Percentiles rank a stretch among this genome's conserved stretches.
These are phyloP conservation scores for Juncus inflexus DNA, from an alignment of 176 grass and related monocot species.

Conservation along the genomic window DNA sequence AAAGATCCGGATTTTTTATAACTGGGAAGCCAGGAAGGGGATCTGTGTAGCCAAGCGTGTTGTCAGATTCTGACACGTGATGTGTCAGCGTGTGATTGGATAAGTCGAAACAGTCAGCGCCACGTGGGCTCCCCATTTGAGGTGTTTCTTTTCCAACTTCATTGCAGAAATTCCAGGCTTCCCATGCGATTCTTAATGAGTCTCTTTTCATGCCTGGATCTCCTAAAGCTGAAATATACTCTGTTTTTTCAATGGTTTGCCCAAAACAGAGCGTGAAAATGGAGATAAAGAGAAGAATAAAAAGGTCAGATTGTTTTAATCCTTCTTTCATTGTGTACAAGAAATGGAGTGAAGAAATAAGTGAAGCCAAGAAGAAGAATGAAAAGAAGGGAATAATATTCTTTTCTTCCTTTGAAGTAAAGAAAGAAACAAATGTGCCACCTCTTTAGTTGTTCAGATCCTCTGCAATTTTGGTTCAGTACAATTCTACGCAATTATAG, in stretches of 20 bases:
- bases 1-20: constrained; percentile 50
- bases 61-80: constrained; percentile 55
- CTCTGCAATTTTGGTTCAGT: no score
- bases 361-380: no score
- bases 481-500: no score
- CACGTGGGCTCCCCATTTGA: constrained; percentile 78
- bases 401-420: no score
- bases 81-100: constrained; percentile 40
- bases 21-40: constrained; percentile 16
- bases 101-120: constrained; percentile 87
- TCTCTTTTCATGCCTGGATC: constrained; percentile 82
- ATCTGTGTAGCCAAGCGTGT: constrained; percentile 38
- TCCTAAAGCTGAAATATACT: constrained; percentile 58
- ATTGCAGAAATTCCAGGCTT: constrained; percentile 97
- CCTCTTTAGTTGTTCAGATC: no score
- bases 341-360: no score
- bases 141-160: constrained; percentile 80
- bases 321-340: no score
- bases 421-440: no score
- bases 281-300: no score
- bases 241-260: not conserved
- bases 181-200: constrained; percentile 71
- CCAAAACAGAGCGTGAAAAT: no score
- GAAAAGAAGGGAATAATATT: no score
- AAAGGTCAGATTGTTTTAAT: no score